phyloP scores from a whole-genome alignment of 2,329 filamentous ascomycete species.

The Aspergillus quadrilineatus region DNA sequence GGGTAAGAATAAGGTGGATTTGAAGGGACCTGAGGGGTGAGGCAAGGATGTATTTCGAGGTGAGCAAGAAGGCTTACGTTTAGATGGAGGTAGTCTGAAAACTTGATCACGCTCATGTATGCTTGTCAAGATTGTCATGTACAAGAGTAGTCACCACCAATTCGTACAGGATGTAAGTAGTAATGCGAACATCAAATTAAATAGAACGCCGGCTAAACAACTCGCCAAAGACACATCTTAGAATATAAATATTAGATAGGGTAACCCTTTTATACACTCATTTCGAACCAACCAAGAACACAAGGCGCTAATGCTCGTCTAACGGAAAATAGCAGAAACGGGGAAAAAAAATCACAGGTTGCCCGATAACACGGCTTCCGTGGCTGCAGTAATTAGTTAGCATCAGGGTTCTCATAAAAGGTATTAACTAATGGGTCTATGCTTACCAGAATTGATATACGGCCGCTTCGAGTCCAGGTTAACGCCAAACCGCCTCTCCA shows the following conservation, averaged over 20 bases:
- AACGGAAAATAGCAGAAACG: neutral
- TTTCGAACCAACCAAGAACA: neutral
- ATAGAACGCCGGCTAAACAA: neutral
- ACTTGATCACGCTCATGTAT: neutral
- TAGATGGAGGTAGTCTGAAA: no score
- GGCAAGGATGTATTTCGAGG: neutral
- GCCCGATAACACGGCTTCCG: neutral
- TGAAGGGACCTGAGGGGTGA: neutral
- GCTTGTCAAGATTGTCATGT: neutral
- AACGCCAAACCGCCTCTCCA: slow-evolving; percentile 87
- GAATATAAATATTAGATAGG: neutral
- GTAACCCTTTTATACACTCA: neutral
- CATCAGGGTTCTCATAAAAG: neutral
- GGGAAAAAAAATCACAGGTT: neutral
- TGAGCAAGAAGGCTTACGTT: no score
- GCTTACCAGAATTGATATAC: slow-evolving; percentile 88
- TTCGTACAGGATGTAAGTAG: neutral
- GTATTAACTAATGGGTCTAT: neutral
- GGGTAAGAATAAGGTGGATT: neutral
- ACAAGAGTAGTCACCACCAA: neutral
- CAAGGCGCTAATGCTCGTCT: neutral
- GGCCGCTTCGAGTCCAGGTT: slow-evolving; percentile 81
- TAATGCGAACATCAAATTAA: neutral
- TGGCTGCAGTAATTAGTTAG: neutral
- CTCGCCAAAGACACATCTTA: neutral